A percentile compares a stretch with the other conserved stretches of the same genome.
Conservation (phyloP, 2,329 filamentous ascomycete genomes). For the Mycosphaerella arachidis region DNA sequence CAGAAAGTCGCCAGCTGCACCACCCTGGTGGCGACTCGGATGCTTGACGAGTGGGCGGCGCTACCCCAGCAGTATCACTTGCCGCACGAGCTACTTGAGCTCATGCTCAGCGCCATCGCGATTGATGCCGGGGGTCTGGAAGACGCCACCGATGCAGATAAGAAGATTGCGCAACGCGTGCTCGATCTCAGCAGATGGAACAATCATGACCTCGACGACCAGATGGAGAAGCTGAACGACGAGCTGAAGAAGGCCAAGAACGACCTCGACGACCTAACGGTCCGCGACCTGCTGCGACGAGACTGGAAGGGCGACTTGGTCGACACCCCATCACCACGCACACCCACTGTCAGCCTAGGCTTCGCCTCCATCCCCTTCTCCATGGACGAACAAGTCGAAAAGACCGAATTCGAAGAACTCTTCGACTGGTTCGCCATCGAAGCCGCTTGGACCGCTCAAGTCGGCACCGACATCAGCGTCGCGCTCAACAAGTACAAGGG, state of each 20-base stretch:
- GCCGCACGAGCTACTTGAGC: constrained; percentile 47
- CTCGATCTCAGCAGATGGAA: constrained; percentile 43
- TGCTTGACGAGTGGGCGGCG: constrained; percentile 44
- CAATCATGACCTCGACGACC: constrained; percentile 36
- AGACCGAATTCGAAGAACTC: constrained; percentile 45
- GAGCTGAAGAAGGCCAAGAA: constrained; percentile 41
- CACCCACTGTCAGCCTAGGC: constrained; percentile 45
- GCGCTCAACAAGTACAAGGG: constrained; percentile 46
- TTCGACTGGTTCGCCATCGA: constrained; percentile 49
- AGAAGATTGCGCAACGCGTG: constrained; percentile 37
- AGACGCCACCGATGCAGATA: constrained; percentile 38
- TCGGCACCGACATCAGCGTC: constrained; percentile 43
- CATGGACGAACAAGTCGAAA: constrained; percentile 43
- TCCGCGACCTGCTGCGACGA: constrained; percentile 44
- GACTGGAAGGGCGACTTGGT: constrained; percentile 49
- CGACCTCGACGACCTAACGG: constrained; percentile 38
- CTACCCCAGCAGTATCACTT: constrained; percentile 45
- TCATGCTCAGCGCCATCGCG: constrained; percentile 45
- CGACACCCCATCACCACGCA: constrained; percentile 44
- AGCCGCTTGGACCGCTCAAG: constrained; percentile 46
- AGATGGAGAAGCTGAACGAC: constrained; percentile 42
- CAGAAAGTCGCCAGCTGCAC: constrained; percentile 45
- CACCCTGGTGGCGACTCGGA: constrained; percentile 44
- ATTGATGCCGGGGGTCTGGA: constrained; percentile 44
- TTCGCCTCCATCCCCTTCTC: constrained; percentile 46